phyloP scores from a whole-genome alignment of 306 rosid genomes.

The Vicia villosa region DNA sequence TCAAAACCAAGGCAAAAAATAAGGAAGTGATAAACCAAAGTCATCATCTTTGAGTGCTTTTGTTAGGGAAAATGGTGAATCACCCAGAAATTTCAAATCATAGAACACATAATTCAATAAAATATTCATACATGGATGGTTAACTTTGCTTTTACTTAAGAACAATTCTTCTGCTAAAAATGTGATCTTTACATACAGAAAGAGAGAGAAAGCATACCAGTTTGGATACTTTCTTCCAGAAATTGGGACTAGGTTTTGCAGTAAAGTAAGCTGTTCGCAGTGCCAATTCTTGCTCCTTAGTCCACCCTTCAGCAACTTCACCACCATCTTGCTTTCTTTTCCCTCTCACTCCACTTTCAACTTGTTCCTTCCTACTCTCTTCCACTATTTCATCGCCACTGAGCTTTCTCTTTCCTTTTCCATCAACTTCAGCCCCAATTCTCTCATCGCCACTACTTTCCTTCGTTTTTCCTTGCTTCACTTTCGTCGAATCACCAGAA shows the following conservation, averaged over 20 bases:
- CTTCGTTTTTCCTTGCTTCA: conserved; percentile 27
- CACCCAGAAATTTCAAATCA: not conserved
- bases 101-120: not conserved
- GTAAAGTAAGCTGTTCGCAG: conserved; percentile 64
- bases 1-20: not conserved
- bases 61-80: not conserved
- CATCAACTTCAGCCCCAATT: conserved; percentile 18
- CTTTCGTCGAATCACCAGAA: not conserved
- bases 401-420: conserved; percentile 5
- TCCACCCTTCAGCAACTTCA: conserved; percentile 61
- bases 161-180: not conserved
- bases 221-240: conserved; percentile 45
- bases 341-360: not conserved
- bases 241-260: conserved; percentile 76
- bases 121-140: not conserved
- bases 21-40: not conserved
- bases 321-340: conserved; percentile 54
- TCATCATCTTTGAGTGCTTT: not conserved
- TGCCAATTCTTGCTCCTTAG: conserved; percentile 71
- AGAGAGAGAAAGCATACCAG: not conserved
- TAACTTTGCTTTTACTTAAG: not conserved
- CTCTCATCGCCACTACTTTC: conserved; percentile 10
- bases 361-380: conserved; percentile 43
- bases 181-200: not conserved
- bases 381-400: conserved; percentile 4